Evolutionary conservation across 805 yeast species (phyloP).

Genomic region (Pichia exigua): DNA sequence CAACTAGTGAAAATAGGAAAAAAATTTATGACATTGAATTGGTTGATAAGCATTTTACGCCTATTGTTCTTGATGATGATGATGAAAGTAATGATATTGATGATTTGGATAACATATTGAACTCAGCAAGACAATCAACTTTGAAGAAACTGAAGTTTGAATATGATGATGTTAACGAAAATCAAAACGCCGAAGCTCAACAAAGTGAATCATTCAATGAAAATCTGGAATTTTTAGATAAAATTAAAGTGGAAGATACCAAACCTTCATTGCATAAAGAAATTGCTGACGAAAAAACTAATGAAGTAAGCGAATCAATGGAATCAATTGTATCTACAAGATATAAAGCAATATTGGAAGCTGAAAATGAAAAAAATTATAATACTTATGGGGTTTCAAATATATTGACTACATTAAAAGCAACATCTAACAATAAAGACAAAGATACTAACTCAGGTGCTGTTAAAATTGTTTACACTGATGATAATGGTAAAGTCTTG

Average conservation of each 20-base stretch:
- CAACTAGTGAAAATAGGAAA: conserved; percentile 10
- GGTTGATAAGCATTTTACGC: conserved; percentile 16
- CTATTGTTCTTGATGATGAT: conserved; percentile 25
- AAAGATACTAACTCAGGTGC: conserved; percentile 13
- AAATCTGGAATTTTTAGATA: conserved; percentile 29
- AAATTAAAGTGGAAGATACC: conserved; percentile 19
- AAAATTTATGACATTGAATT: conserved; percentile 8
- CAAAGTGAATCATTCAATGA: conserved; percentile 28
- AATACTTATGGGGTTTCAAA: conserved; percentile 6
- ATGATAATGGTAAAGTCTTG: conserved; percentile 53
- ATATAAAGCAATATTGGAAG: not conserved
- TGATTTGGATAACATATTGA: conserved; percentile 21
- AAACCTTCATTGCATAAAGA: conserved; percentile 6
- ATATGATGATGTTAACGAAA: conserved; percentile 3
- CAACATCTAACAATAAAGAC: not conserved
- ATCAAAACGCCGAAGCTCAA: not conserved
- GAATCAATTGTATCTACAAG: conserved; percentile 24
- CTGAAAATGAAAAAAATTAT: not conserved
- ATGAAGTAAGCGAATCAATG: not conserved
- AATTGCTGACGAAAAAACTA: not conserved
- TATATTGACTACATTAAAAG: conserved; percentile 1
- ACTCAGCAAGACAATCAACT: conserved; percentile 19
- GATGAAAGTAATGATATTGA: conserved; percentile 20
- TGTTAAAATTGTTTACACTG: conserved; percentile 51
- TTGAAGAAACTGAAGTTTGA: not conserved